Conservation (phyloP, 2,329 filamentous ascomycete genomes). For the Penicillium sp. region DNA sequence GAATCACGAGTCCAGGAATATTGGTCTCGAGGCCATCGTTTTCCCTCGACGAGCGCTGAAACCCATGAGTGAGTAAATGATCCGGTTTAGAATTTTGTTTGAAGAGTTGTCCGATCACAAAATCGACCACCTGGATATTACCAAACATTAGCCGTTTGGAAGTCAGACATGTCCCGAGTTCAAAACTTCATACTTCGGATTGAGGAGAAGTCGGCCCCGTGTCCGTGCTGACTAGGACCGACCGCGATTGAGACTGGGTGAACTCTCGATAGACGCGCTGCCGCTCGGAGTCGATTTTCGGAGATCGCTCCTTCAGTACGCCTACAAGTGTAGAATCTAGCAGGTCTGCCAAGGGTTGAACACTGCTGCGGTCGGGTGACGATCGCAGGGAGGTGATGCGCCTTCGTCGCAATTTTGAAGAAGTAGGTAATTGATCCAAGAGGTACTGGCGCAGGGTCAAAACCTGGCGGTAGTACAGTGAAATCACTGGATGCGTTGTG, state of each 20-base stretch:
- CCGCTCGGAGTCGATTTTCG: constrained; percentile 37
- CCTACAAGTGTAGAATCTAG: constrained; percentile 73
- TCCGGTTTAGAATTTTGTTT: constrained; percentile 60
- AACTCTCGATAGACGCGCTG: constrained; percentile 61
- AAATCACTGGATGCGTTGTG: constrained; percentile 62
- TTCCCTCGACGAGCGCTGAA: constrained; percentile 50
- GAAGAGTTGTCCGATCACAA: constrained; percentile 76
- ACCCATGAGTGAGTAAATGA: constrained; percentile 84
- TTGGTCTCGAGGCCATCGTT: constrained; percentile 40
- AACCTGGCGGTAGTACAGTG: constrained; percentile 66
- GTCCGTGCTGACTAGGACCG: constrained; percentile 35
- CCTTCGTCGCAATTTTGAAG: constrained; percentile 58
- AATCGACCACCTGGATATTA: constrained; percentile 66
- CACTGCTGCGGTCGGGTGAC: constrained; percentile 1
- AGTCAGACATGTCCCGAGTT: neutral
- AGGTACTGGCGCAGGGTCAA: constrained; percentile 70
- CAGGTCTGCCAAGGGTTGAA: constrained; percentile 50
- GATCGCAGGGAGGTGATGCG: constrained; percentile 39
- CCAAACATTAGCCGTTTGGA: neutral
- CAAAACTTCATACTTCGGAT: constrained; percentile 55
- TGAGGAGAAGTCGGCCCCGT: constrained; percentile 55
- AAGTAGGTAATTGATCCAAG: constrained; percentile 62
- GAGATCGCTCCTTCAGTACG: constrained; percentile 36
- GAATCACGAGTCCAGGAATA: constrained; percentile 66
- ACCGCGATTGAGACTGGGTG: constrained; percentile 58